Evolutionary conservation across 108 stramenopile genomes (phyloP).

Genomic region (Cyclotella distinguenda): DNA sequence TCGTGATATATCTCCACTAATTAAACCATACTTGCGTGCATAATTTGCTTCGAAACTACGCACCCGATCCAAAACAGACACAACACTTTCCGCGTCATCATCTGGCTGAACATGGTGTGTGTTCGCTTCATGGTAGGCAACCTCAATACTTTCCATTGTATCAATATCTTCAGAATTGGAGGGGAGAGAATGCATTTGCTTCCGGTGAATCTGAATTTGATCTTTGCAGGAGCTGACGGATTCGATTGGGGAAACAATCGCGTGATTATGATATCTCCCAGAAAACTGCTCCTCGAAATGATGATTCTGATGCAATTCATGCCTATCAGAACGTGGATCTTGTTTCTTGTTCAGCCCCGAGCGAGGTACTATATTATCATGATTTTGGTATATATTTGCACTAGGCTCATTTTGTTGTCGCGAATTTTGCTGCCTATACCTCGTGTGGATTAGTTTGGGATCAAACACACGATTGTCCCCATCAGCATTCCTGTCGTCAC

Average conservation of each 20-base stretch:
- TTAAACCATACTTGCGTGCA: background rate
- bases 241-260: constrained; percentile 16
- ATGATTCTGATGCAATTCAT: constrained; percentile 22
- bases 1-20: background rate
- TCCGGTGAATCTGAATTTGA: constrained; percentile 34
- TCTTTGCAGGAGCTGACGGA: constrained; percentile 11
- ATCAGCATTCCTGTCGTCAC: background rate
- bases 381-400: background rate
- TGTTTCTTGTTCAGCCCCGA: background rate
- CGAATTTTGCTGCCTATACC: background rate
- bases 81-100: constrained; percentile 9
- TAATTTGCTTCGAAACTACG: constrained; percentile 14
- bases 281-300: constrained; percentile 24
- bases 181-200: background rate
- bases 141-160: background rate
- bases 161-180: background rate
- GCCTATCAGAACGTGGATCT: constrained; percentile 29
- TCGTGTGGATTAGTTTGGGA: background rate
- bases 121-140: background rate
- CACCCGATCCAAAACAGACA: constrained; percentile 17
- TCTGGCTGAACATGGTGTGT: background rate
- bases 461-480: background rate
- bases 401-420: background rate
- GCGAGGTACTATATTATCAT: background rate
- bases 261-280: constrained; percentile 7